phyloP scores from a whole-genome alignment of 306 rosid genomes.

The Cajanus cajan region DNA sequence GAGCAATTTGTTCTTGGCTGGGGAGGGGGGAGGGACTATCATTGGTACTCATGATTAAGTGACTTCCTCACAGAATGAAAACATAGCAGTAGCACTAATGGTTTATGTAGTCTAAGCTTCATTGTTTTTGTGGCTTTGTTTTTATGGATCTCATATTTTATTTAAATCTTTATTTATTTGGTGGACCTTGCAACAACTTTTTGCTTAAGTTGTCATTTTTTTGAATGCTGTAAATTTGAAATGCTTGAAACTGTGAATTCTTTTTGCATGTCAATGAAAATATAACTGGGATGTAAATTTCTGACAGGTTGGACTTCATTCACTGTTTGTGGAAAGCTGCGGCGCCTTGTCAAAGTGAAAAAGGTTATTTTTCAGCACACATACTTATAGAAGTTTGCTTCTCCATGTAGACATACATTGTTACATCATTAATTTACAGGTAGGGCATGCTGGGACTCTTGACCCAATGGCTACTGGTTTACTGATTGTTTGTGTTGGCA shows the following conservation, averaged over 20 bases:
- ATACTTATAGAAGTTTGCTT: background rate
- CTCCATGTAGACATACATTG: background rate
- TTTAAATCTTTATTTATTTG: slow-evolving; percentile 7
- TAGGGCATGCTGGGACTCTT: slow-evolving; percentile 98
- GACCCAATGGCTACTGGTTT: slow-evolving; percentile 99
- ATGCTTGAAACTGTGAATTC: background rate
- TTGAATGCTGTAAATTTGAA: background rate
- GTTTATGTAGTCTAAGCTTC: background rate
- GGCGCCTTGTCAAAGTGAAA: slow-evolving; percentile 91
- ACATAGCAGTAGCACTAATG: background rate
- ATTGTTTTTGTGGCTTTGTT: background rate
- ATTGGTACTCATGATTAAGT: background rate
- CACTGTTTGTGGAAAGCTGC: slow-evolving; percentile 93
- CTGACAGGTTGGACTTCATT: slow-evolving; percentile 95
- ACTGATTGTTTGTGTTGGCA: slow-evolving; percentile 91
- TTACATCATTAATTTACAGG: slow-evolving; percentile 53
- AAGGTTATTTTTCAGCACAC: slow-evolving; percentile 52
- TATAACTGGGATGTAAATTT: slow-evolving; percentile 18
- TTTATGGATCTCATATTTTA: background rate
- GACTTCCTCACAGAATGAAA: background rate
- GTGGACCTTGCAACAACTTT: background rate
- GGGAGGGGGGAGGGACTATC: background rate
- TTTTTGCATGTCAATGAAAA: background rate
- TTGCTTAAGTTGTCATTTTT: slow-evolving; percentile 12
- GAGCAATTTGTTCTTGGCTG: too few species aligned